These are phyloP conservation scores for Claviceps arundinis DNA, from an alignment of 2,329 filamentous ascomycete genomes.

Conservation along the genomic window DNA sequence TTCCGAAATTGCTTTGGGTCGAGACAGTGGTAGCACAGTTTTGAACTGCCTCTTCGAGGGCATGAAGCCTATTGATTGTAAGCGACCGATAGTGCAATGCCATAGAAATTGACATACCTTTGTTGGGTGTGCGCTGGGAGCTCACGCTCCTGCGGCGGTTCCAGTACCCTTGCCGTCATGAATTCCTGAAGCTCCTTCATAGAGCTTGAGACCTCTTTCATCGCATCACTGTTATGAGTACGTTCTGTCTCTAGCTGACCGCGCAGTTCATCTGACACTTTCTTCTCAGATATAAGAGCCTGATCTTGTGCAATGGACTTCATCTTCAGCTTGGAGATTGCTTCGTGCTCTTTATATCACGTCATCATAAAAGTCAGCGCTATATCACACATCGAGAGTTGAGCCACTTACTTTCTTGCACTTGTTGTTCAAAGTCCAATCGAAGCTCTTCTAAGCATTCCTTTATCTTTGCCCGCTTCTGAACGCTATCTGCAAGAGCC, in stretches of 20 bases:
- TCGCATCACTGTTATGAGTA: neutral
- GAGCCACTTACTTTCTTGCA: slow-evolving; percentile 11
- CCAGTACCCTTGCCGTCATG: neutral
- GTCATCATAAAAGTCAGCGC: neutral
- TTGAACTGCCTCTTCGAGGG: slow-evolving; percentile 2
- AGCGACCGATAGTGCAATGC: neutral
- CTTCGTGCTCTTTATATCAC: slow-evolving; percentile 11
- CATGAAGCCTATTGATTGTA: slow-evolving; percentile 1
- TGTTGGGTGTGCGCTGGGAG: neutral
- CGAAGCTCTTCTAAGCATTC: slow-evolving; percentile 17
- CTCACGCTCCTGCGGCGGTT: neutral
- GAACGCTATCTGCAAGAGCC: slow-evolving; percentile 15
- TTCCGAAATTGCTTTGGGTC: neutral
- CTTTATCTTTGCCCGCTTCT: slow-evolving; percentile 20
- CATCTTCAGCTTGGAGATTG: slow-evolving; percentile 12
- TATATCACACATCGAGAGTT: neutral
- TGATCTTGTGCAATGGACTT: slow-evolving; percentile 11
- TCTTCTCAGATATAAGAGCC: slow-evolving; percentile 2
- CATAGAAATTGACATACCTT: neutral
- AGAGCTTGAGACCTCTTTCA: neutral
- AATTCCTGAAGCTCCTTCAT: neutral
- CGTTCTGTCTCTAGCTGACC: neutral
- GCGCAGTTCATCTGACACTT: neutral
- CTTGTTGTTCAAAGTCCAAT: slow-evolving; percentile 10
- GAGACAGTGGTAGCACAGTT: neutral